phyloP scores from a whole-genome alignment of 139 green algal genomes.

The Asterochloris sp. region DNA sequence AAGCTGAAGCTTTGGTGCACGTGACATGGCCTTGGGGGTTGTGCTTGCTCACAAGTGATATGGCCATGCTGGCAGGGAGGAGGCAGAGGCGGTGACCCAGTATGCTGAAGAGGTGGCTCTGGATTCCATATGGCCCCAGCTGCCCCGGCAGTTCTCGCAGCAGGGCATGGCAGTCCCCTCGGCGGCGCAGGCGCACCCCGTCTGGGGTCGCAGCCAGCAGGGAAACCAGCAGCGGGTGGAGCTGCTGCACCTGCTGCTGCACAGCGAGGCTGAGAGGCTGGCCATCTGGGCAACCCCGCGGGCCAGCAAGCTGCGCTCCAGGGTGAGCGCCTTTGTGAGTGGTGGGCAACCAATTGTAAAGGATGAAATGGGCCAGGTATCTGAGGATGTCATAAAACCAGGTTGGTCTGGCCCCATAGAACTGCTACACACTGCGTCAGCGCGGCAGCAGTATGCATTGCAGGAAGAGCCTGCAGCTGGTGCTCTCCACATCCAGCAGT shows the following conservation, averaged over 20 bases:
- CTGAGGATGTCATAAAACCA: not conserved
- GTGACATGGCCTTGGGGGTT: too few species aligned
- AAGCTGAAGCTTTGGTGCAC: too few species aligned
- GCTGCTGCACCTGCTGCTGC: slow-evolving; percentile 29
- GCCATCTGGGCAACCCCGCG: slow-evolving; percentile 1
- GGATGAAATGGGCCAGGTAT: not conserved
- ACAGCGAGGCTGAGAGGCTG: slow-evolving; percentile 55
- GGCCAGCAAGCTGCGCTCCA: not conserved
- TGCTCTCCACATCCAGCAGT: too few species aligned
- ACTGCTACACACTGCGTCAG: not conserved
- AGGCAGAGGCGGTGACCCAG: slow-evolving; percentile 19
- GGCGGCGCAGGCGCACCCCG: slow-evolving; percentile 18
- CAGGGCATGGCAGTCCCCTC: not conserved
- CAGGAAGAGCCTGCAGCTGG: too few species aligned
- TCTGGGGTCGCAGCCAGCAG: slow-evolving; percentile 33
- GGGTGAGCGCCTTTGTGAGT: not conserved
- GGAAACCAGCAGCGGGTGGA: slow-evolving; percentile 18
- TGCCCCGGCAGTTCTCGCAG: not conserved
- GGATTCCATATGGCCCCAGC: not conserved
- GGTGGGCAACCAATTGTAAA: too few species aligned
- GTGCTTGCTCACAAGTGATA: too few species aligned
- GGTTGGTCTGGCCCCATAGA: not conserved
- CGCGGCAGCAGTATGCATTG: not conserved
- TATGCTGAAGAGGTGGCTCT: slow-evolving; percentile 20
- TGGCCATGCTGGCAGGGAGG: slow-evolving; percentile 20